Evolutionary conservation across 2,329 filamentous ascomycete species (phyloP).

Genomic region (Penicillium italicum): DNA sequence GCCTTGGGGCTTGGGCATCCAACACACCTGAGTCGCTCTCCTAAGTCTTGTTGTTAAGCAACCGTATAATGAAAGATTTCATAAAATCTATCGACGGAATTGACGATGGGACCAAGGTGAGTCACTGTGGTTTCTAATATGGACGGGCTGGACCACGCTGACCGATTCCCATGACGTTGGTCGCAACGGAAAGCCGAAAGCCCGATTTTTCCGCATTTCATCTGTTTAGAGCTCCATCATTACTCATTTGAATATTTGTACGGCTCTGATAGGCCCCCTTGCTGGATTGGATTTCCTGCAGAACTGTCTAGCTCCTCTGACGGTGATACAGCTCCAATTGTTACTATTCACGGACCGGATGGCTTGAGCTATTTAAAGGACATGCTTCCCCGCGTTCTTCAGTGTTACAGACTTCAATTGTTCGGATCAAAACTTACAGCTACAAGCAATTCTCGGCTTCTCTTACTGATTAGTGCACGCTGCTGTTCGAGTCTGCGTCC

Average conservation of each 20-base stretch:
- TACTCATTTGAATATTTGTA: not conserved
- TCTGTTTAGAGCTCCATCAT: not conserved
- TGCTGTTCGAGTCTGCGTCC: not conserved
- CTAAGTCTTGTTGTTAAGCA: no score
- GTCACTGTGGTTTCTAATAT: no score
- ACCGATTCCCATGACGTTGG: slow-evolving; percentile 15
- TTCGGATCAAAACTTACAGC: not conserved
- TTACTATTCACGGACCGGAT: not conserved
- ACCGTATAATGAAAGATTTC: no score
- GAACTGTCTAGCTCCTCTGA: not conserved
- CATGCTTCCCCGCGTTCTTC: not conserved
- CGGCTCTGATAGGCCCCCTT: slow-evolving; percentile 15
- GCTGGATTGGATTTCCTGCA: not conserved
- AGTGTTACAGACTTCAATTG: not conserved
- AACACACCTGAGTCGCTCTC: no score
- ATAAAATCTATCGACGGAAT: no score
- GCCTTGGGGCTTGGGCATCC: no score
- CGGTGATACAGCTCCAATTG: not conserved
- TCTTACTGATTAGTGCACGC: not conserved
- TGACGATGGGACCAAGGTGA: no score
- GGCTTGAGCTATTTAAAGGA: slow-evolving; percentile 1
- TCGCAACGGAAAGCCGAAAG: slow-evolving; percentile 7
- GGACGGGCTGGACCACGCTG: not conserved
- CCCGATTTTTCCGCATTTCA: slow-evolving; percentile 13
- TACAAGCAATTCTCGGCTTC: not conserved